Conservation (phyloP, 768 basidiomycete species). For the Leccinum disarticulatum region DNA sequence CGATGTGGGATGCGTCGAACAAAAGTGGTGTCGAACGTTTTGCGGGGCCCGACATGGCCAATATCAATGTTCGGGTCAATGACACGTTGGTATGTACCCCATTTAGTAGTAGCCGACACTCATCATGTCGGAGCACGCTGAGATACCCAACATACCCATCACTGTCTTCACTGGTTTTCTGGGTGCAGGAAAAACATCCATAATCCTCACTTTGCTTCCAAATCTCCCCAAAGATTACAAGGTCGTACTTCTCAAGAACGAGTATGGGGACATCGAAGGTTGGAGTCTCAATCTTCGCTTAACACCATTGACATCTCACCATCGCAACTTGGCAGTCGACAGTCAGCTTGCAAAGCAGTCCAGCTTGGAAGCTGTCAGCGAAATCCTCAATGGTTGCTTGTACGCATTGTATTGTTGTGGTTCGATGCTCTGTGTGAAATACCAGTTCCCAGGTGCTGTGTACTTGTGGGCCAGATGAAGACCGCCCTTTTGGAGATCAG, state of each 20-base stretch:
- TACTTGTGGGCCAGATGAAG: slow-evolving; percentile 94
- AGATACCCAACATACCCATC: slow-evolving; percentile 60
- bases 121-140: slow-evolving; percentile 9
- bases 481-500: slow-evolving; percentile 85
- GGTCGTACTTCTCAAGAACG: slow-evolving; percentile 91
- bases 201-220: slow-evolving; percentile 81
- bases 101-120: not conserved
- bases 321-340: slow-evolving; percentile 62
- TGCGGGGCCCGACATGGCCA: slow-evolving; percentile 21
- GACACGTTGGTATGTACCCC: not conserved
- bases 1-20: slow-evolving; percentile 53
- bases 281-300: slow-evolving; percentile 1
- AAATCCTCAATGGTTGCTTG: slow-evolving; percentile 97
- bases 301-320: no score
- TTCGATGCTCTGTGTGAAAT: not conserved
- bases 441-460: slow-evolving; percentile 67
- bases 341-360: slow-evolving; percentile 87
- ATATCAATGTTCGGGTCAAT: not conserved
- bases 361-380: slow-evolving; percentile 81
- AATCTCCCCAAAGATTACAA: slow-evolving; percentile 84
- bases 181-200: slow-evolving; percentile 76
- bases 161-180: slow-evolving; percentile 97
- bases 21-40: slow-evolving; percentile 19
- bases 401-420: slow-evolving; percentile 32
- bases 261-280: slow-evolving; percentile 95